These are phyloP conservation scores for Ailanthus altissimus DNA, from an alignment of 345 rosid species.

Conservation along the genomic window DNA sequence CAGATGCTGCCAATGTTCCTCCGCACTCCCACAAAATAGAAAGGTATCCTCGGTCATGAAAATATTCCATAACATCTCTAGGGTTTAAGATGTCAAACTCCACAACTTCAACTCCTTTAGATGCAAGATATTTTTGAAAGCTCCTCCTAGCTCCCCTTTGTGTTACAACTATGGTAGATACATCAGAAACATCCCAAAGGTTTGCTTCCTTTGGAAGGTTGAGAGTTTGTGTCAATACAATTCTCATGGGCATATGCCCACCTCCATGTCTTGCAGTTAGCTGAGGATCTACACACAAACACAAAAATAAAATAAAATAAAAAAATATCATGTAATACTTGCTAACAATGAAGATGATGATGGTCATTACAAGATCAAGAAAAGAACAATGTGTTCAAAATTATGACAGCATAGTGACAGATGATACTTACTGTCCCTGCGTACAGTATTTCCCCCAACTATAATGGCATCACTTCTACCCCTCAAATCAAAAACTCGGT, in stretches of 20 bases:
- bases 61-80: slow-evolving; percentile 93
- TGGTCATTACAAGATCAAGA: not conserved
- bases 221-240: slow-evolving; percentile 79
- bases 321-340: not conserved
- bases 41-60: slow-evolving; percentile 86
- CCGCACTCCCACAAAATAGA: slow-evolving; percentile 98
- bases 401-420: not conserved
- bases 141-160: slow-evolving; percentile 92
- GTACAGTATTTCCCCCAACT: slow-evolving; percentile 93
- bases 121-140: slow-evolving; percentile 76
- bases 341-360: not conserved
- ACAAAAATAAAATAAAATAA: slow-evolving; percentile 17
- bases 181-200: slow-evolving; percentile 88
- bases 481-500: slow-evolving; percentile 76
- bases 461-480: slow-evolving; percentile 87
- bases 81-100: slow-evolving; percentile 93
- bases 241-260: slow-evolving; percentile 80
- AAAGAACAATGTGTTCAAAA: not conserved
- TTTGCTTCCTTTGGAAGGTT: slow-evolving; percentile 88
- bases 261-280: slow-evolving; percentile 91
- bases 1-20: slow-evolving; percentile 87
- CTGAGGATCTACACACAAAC: slow-evolving; percentile 72
- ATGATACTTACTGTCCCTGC: slow-evolving; percentile 68
- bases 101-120: slow-evolving; percentile 93
- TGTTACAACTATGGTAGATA: slow-evolving; percentile 75